phyloP scores from a whole-genome alignment of 78 protist genomes.

The Tieghemostelium lacteum region DNA sequence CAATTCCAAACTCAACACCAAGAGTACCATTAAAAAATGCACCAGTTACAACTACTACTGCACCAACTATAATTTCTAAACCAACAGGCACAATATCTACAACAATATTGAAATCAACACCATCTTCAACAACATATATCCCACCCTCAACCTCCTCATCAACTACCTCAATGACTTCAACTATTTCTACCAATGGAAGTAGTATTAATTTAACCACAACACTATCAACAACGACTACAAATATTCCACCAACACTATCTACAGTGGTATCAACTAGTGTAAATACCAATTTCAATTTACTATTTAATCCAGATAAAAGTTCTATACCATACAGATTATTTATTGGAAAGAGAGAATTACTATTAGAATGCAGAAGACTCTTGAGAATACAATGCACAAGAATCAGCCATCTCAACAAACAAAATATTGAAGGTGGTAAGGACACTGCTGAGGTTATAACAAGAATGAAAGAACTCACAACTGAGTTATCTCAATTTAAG shows the following conservation, averaged over 20 bases:
- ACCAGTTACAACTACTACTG: not conserved
- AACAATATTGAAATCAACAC: not conserved
- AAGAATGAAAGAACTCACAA: constrained; percentile 56
- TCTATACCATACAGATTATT: constrained; percentile 58
- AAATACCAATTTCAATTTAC: constrained; percentile 18
- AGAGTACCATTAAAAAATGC: not conserved
- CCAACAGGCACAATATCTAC: not conserved
- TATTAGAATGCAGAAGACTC: constrained; percentile 63
- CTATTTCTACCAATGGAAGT: not conserved
- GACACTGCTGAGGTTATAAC: constrained; percentile 58
- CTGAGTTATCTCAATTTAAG: constrained; percentile 36
- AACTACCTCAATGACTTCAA: not conserved
- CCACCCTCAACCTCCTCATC: not conserved
- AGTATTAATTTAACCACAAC: not conserved
- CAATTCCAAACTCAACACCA: not conserved
- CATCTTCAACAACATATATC: not conserved
- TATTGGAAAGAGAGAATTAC: constrained; percentile 54
- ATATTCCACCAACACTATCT: not conserved
- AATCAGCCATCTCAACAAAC: constrained; percentile 55
- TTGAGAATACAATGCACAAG: constrained; percentile 71
- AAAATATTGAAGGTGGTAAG: constrained; percentile 74
- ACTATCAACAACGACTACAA: not conserved
- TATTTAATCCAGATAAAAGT: constrained; percentile 75
- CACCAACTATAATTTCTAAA: not conserved
- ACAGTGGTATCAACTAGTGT: not conserved